phyloP scores from a whole-genome alignment of 805 yeast species.

The Cyberlindnera sargentensis region DNA sequence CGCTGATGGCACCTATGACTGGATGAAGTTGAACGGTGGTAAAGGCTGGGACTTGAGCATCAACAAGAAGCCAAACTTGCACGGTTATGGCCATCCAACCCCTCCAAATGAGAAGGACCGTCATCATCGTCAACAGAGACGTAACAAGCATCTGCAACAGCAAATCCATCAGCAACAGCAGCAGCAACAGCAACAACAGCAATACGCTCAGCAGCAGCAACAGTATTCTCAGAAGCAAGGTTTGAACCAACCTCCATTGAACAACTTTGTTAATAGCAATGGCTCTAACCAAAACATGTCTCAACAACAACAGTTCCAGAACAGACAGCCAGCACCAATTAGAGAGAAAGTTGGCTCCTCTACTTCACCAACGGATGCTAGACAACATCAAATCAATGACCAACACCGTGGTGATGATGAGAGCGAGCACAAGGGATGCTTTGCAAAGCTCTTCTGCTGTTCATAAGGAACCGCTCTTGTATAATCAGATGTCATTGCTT shows the following conservation, averaged over 20 bases:
- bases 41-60: constrained; percentile 75
- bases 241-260: constrained; percentile 6
- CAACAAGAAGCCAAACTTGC: constrained; percentile 72
- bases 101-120: constrained; percentile 32
- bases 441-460: constrained; percentile 22
- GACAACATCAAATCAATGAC: constrained; percentile 14
- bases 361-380: constrained; percentile 14
- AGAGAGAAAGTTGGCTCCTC: constrained; percentile 22
- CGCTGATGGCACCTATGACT: constrained; percentile 68
- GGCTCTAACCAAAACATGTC: constrained; percentile 14
- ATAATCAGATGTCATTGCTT: no score
- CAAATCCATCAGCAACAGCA: constrained; percentile 19
- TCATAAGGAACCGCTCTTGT: constrained; percentile 1
- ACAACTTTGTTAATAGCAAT: constrained; percentile 1
- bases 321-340: constrained; percentile 25
- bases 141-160: constrained; percentile 23
- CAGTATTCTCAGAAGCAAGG: constrained; percentile 17
- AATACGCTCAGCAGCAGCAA: constrained; percentile 9
- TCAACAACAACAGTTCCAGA: constrained; percentile 25
- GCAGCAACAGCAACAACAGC: constrained; percentile 14
- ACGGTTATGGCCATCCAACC: constrained; percentile 74
- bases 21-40: constrained; percentile 77
- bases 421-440: constrained; percentile 18
- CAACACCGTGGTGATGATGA: constrained; percentile 13
- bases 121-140: constrained; percentile 25